Evolutionary conservation across 208 protist genomes (phyloP), one percentile per base, ranked within the genome.

Genomic region (Endotrypanum monterogeii): DNA sequence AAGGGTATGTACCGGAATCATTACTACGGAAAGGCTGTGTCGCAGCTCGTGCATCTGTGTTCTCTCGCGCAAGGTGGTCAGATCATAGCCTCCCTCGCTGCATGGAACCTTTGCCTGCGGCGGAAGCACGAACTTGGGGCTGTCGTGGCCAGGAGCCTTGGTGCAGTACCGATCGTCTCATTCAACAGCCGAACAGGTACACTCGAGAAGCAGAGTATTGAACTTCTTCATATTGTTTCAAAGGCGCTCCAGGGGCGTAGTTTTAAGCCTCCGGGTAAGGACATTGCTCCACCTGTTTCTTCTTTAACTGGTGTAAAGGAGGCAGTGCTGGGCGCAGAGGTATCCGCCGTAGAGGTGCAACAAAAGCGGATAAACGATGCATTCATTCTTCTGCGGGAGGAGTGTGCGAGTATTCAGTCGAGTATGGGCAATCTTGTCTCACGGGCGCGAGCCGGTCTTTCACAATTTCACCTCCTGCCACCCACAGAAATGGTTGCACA

Each of bases 11-110:
- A 88, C 79, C 88, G 88, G 4, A 82, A 80, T 60, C 92, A 95
- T 80, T 97, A 94, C 83, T 95, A 94, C 77, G 92, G 92, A 14
- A 80, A 83, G 63, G 87, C 92, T 0, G 87, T 97, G 56, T 91
- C 84, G 56, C 92, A 97, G 81, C 79, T 91, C 9, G 82, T 97
- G 55, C 84, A 94, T 70, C 70, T 91, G 16, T 81, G 82, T 37
- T 80, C 88, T 14, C 72, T 94, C 4, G 84, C 90, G 7, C 87
- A 93, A 58, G 92, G 92, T 52, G 92, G 92, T n/a, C 92, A 97
- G 77, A 84, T 95, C 20, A 70, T 97, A 67, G 81, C 85, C 1
- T 86, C 90, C 25, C 74, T 84, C 20, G 82, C 84, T 25, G 92
- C 88, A 55, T 97, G 92, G 92, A 74, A 80, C 18, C 56, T 89